These are phyloP conservation scores for Macroventuria anomochaeta DNA, from an alignment of 2,329 filamentous ascomycete genomes.

Conservation along the genomic window DNA sequence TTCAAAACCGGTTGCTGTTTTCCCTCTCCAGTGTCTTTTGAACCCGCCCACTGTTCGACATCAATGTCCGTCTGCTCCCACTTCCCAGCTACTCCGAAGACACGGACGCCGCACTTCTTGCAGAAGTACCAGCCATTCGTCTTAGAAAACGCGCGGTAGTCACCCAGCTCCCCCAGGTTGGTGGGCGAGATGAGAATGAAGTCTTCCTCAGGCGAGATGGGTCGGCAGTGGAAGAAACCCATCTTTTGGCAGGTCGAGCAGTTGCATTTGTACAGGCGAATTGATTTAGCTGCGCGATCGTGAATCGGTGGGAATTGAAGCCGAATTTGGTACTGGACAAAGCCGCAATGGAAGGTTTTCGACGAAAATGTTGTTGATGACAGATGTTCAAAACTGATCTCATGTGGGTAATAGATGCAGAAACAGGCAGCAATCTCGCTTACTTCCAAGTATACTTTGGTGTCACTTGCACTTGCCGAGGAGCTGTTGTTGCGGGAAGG, in stretches of 20 bases:
- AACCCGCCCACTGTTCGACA: constrained; percentile 30
- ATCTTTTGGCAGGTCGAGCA: constrained; percentile 59
- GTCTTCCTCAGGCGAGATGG: constrained; percentile 48
- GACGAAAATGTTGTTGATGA: too few species aligned
- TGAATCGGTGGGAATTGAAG: constrained; percentile 51
- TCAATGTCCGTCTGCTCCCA: constrained; percentile 34
- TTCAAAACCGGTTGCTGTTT: constrained; percentile 32
- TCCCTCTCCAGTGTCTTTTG: constrained; percentile 13
- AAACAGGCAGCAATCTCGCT: constrained; percentile 10
- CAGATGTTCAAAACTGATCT: too few species aligned
- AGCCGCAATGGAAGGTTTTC: constrained; percentile 53
- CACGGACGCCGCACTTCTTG: constrained; percentile 54
- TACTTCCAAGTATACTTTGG: not conserved
- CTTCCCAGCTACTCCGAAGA: constrained; percentile 48
- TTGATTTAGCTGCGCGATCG: constrained; percentile 22
- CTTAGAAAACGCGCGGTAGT: constrained; percentile 49
- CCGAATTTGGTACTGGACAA: constrained; percentile 53
- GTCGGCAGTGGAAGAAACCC: constrained; percentile 56
- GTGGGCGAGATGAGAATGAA: constrained; percentile 56
- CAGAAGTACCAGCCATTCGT: constrained; percentile 56
- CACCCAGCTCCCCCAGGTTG: constrained; percentile 46
- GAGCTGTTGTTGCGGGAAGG: not conserved
- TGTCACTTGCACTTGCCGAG: not conserved
- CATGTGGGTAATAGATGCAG: too few species aligned
- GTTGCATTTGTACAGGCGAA: constrained; percentile 55